Evolutionary conservation across 345 rosid genomes (phyloP).

Genomic region (Psidium friedrichsthalianum): DNA sequence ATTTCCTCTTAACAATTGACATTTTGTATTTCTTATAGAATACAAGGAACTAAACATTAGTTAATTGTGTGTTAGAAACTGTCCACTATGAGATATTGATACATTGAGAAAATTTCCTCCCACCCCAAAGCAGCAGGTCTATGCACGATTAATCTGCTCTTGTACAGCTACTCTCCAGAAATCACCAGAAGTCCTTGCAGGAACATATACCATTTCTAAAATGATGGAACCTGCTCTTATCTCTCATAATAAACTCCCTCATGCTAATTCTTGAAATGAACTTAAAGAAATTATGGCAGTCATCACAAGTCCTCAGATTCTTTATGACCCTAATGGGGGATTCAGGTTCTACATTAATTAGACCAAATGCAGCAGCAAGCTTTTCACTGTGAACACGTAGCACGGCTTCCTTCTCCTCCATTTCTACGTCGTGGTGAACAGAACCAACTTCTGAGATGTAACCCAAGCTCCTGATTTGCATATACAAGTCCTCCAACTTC

Average conservation of each 20-base stretch:
- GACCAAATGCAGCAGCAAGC: conserved; percentile 44
- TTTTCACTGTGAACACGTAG: conserved; percentile 52
- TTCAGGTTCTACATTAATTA: conserved; percentile 20
- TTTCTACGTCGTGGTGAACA: conserved; percentile 52
- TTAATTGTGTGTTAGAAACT: neutral
- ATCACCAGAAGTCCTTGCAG: conserved; percentile 59
- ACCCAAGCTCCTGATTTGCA: conserved; percentile 33
- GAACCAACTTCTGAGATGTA: conserved; percentile 37
- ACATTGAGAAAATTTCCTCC: neutral
- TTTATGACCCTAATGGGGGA: conserved; percentile 38
- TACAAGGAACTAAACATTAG: neutral
- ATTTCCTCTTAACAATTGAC: neutral
- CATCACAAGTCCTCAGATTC: conserved; percentile 65
- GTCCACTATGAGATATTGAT: neutral
- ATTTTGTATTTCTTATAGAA: neutral
- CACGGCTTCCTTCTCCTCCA: conserved; percentile 47
- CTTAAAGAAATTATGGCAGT: conserved; percentile 56
- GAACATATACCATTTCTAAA: conserved; percentile 46
- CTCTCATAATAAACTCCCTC: conserved; percentile 53
- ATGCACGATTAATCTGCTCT: neutral
- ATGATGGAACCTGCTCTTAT: conserved; percentile 62
- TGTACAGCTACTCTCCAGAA: neutral
- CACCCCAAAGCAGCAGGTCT: neutral
- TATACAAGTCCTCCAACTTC: conserved; percentile 32
- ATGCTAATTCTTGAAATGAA: conserved; percentile 33